phyloP scores from a whole-genome alignment of 2,329 filamentous ascomycete species.

The Pseudocercospora musae region DNA sequence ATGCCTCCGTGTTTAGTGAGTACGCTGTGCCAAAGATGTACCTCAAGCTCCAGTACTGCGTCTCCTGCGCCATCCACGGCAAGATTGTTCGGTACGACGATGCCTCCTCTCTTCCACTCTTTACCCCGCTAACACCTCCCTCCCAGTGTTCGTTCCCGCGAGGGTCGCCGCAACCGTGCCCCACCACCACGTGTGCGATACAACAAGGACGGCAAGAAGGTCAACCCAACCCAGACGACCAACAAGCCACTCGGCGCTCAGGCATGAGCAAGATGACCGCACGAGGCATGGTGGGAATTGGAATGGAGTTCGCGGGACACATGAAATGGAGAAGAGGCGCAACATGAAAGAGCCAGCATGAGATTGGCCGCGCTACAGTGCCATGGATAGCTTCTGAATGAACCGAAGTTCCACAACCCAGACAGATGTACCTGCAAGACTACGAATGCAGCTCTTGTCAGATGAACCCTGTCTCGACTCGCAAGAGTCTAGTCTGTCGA shows the following conservation, averaged over 20 bases:
- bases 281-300: conserved; percentile 6
- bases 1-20: conserved; percentile 98
- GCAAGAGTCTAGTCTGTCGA: conserved; percentile 1
- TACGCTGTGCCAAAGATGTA: conserved; percentile 99
- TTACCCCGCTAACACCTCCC: conserved; percentile 12
- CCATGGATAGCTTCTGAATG: conserved; percentile 26
- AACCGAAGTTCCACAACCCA: conserved; percentile 14
- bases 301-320: conserved; percentile 4
- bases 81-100: conserved; percentile 98
- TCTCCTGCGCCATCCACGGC: conserved; percentile 99
- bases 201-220: conserved; percentile 99
- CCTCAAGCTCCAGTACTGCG: conserved; percentile 99
- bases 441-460: not conserved
- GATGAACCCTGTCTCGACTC: conserved; percentile 5
- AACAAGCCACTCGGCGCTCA: conserved; percentile 53
- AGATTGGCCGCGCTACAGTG: not conserved
- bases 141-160: conserved; percentile 87
- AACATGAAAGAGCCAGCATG: conserved; percentile 3
- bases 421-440: conserved; percentile 7
- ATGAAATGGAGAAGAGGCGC: not conserved
- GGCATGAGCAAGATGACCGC: conserved; percentile 14
- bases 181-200: conserved; percentile 95
- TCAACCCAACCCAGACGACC: conserved; percentile 77
- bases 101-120: not conserved
- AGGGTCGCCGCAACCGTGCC: conserved; percentile 97